Base-by-base conservation (phyloP, 2,329 filamentous ascomycete genomes). In the Aschersonia sp. region DNA sequence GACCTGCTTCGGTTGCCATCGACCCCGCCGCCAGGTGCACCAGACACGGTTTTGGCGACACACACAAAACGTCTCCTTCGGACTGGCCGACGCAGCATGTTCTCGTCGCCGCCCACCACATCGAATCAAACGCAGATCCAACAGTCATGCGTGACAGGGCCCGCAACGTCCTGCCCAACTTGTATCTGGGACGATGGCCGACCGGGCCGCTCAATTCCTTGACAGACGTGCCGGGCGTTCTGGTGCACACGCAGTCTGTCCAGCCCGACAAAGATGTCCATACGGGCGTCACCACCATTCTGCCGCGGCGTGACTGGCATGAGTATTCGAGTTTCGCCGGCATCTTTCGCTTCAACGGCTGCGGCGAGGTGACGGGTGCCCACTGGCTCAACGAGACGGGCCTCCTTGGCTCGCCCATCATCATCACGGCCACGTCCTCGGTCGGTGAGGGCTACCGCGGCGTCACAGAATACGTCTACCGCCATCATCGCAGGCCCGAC, bases 301-400 rank as follows among this genome's bases (percentile, higher is more conserved):
- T 75, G 1, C 70, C 72, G 0, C 66, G 70, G 9, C 43, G 54
- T 4, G 58, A 69, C 44, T 75, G 71, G 70, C 64, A 65, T 55
- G 51, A 63, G 43, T 62, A 66, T 7, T 68, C 68, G 41, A 70
- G 66, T 47, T 69, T 73, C 44, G 67, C 71, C 3, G 68, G 68
- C n/a, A 55, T 74, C 45, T 81, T 80, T 61, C 70, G 72, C 51
- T 80, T 83, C 65, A 83, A 83, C 53, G 78, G 79, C 48, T 73
- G 72, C 44, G 78, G 80, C 42, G 77, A 82, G 59, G 66, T 82
- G 65, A 82, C 78, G 0, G 77, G 78, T 2, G 66, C 65, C 7
- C 75, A 81, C 54, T 79, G 75, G 72, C 73, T 82, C 50, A 69
- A 77, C 12, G 79, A 83, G 58, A 77, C 76, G 0, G 78, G 78